phyloP scores from a whole-genome alignment of 2,329 filamentous ascomycete genomes.

The Aschersonia sp. region DNA sequence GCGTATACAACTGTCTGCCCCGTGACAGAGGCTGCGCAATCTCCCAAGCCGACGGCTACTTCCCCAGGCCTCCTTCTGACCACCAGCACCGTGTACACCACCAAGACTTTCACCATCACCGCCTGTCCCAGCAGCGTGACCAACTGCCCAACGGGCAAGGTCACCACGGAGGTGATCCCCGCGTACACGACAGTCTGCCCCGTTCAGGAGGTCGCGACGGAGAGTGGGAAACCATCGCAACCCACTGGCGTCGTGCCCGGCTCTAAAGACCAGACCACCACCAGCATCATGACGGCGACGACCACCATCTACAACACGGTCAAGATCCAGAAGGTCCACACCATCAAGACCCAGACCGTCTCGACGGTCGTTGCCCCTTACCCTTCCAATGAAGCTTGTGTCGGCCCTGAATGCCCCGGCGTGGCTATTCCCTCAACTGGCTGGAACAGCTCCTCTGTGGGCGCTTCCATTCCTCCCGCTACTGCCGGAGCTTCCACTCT shows the following conservation, averaged over 20 bases:
- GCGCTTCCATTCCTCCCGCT: constrained; percentile 16
- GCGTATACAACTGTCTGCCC: constrained; percentile 24
- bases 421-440: constrained; percentile 8
- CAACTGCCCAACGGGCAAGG: constrained; percentile 15
- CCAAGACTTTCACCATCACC: constrained; percentile 32
- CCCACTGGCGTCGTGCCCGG: neutral
- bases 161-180: constrained; percentile 3
- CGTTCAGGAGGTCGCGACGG: constrained; percentile 1
- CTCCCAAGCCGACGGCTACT: constrained; percentile 4
- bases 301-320: constrained; percentile 4
- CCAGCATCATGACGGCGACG: neutral
- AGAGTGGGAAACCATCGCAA: constrained; percentile 1
- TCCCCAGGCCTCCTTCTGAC: constrained; percentile 2
- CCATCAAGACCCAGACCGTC: constrained; percentile 7
- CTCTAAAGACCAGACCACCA: neutral
- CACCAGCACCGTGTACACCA: constrained; percentile 16
- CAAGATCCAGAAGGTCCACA: constrained; percentile 2
- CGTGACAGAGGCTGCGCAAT: constrained; percentile 6
- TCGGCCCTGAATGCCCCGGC: constrained; percentile 7
- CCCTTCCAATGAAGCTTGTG: constrained; percentile 12
- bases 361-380: constrained; percentile 7
- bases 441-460: constrained; percentile 3
- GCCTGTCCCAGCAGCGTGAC: constrained; percentile 27
- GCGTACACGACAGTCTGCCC: constrained; percentile 2
- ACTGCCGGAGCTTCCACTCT: constrained; percentile 29